Evolutionary conservation across 768 basidiomycete genomes (phyloP).

Genomic region (Collybia mongolica): DNA sequence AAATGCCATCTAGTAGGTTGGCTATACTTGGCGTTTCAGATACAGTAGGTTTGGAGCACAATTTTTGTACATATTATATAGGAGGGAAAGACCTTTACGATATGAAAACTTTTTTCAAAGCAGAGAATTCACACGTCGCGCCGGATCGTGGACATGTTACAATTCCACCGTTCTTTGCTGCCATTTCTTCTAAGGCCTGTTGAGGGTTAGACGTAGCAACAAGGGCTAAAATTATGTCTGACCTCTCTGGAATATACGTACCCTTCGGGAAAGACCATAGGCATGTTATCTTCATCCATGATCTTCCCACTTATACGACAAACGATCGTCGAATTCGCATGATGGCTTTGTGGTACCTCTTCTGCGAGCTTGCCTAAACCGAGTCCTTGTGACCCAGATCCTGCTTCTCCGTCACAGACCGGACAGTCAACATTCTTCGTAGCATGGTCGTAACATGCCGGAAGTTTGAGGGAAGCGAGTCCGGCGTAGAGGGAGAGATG

Average conservation of each 20-base stretch:
- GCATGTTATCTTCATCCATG: slow-evolving; percentile 93
- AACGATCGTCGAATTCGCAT: slow-evolving; percentile 94
- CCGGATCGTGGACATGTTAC: slow-evolving; percentile 86
- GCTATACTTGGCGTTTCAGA: too few relatives aligned
- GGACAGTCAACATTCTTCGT: slow-evolving; percentile 87
- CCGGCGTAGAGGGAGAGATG: slow-evolving; percentile 90
- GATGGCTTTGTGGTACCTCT: slow-evolving; percentile 91
- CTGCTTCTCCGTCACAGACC: slow-evolving; percentile 66
- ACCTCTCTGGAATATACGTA: slow-evolving; percentile 94
- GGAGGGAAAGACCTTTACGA: slow-evolving; percentile 44
- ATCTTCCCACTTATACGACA: slow-evolving; percentile 89
- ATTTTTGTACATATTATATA: too few relatives aligned
- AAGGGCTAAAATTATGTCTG: slow-evolving; percentile 19
- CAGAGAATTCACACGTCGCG: slow-evolving; percentile 57
- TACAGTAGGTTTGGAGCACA: too few relatives aligned
- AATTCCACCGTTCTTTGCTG: slow-evolving; percentile 68
- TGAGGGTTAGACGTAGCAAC: slow-evolving; percentile 9
- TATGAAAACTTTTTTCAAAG: slow-evolving; percentile 87
- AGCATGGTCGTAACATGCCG: slow-evolving; percentile 68
- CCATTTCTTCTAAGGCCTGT: slow-evolving; percentile 90
- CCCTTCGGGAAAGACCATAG: slow-evolving; percentile 89
- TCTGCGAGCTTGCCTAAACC: slow-evolving; percentile 74
- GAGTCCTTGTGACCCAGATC: slow-evolving; percentile 33
- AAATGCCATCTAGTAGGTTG: too few relatives aligned
- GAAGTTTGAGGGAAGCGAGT: slow-evolving; percentile 85